phyloP scores from a whole-genome alignment of 2,329 filamentous ascomycete genomes.

The Endocalyx cinctus region DNA sequence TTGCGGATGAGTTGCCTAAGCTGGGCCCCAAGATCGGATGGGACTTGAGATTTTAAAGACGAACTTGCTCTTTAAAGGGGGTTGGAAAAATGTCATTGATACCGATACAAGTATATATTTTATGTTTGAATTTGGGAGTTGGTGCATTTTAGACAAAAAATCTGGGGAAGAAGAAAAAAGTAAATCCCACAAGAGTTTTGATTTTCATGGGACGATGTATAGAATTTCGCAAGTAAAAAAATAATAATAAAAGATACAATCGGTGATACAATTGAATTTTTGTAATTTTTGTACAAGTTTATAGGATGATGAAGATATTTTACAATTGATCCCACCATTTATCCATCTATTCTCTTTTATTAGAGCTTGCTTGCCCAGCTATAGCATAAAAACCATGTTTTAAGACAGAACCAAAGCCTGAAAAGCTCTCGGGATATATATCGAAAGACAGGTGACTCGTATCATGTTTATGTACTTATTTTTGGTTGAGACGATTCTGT shows the following conservation, averaged over 20 bases:
- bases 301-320: constrained; percentile 5
- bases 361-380: not conserved
- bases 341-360: constrained; percentile 1
- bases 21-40: constrained; percentile 83
- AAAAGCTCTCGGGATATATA: too few species aligned
- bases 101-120: too few species aligned
- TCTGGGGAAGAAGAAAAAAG: constrained; percentile 2
- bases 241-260: too few species aligned
- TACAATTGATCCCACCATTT: too few species aligned
- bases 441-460: too few species aligned
- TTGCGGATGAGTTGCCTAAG: constrained; percentile 87
- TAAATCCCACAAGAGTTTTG: constrained; percentile 2
- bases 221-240: too few species aligned
- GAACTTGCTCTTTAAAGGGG: not conserved
- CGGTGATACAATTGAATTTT: constrained; percentile 12
- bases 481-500: too few species aligned
- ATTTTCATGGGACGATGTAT: too few species aligned
- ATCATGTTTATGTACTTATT: too few species aligned
- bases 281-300: constrained; percentile 12
- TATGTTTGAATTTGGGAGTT: constrained; percentile 14
- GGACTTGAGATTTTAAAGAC: constrained; percentile 56
- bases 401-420: too few species aligned
- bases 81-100: not conserved
- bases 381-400: too few species aligned
- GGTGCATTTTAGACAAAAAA: constrained; percentile 8